Conservation (phyloP, 116 monocot genomes). For the Iris pallida region DNA sequence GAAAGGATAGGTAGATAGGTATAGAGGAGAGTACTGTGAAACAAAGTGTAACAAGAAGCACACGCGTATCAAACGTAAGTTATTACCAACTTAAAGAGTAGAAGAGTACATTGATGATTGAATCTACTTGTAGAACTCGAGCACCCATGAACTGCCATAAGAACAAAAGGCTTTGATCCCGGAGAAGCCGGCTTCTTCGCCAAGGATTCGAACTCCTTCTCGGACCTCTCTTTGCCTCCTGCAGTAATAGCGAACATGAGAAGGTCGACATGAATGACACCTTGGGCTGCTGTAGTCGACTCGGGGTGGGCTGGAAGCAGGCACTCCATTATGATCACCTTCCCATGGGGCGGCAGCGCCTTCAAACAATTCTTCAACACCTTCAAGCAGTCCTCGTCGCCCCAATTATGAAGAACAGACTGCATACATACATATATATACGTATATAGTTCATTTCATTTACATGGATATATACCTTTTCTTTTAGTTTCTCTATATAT, state of each 20-base stretch:
- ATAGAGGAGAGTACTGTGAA: too few relatives aligned
- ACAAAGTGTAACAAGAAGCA: too few relatives aligned
- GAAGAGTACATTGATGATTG: neutral
- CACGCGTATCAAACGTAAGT: too few relatives aligned
- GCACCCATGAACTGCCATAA: slow-evolving; percentile 5
- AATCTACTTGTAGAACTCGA: slow-evolving; percentile 13
- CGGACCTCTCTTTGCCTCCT: slow-evolving; percentile 27
- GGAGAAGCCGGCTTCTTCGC: slow-evolving; percentile 15
- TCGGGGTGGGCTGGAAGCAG: slow-evolving; percentile 18
- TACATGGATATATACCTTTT: too few relatives aligned
- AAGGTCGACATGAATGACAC: slow-evolving; percentile 9
- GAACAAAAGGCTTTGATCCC: neutral
- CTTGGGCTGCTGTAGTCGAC: neutral
- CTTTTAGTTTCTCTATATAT: too few relatives aligned
- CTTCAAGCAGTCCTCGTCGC: slow-evolving; percentile 58
- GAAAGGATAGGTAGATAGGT: too few relatives aligned
- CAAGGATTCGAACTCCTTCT: slow-evolving; percentile 14
- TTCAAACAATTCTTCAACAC: slow-evolving; percentile 67
- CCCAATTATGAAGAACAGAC: slow-evolving; percentile 89
- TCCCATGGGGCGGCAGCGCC: slow-evolving; percentile 52
- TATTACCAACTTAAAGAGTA: too few relatives aligned
- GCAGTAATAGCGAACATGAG: slow-evolving; percentile 17
- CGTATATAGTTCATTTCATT: too few relatives aligned
- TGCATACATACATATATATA: too few relatives aligned
- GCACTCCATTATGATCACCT: slow-evolving; percentile 63